These are phyloP conservation scores for Sporisorium scitamineum DNA, from an alignment of 1,284 basidiomycete species.

Conservation along the genomic window DNA sequence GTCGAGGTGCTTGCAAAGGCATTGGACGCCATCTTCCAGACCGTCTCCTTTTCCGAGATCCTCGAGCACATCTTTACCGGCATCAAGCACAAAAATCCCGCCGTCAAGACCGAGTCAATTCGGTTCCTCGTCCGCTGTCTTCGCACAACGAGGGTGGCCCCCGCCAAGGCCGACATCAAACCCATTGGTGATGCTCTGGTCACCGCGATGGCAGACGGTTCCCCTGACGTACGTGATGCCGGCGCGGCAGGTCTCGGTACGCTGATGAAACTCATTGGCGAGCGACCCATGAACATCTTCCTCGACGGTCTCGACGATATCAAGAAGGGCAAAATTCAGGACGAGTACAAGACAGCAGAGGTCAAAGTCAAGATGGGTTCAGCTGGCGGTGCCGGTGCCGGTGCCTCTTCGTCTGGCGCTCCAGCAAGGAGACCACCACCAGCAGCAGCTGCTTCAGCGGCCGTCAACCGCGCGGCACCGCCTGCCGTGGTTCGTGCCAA, in stretches of 20 bases:
- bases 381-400: constrained; percentile 16
- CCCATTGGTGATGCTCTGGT: constrained; percentile 84
- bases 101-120: constrained; percentile 92
- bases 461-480: constrained; percentile 33
- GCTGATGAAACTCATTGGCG: constrained; percentile 97
- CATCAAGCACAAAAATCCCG: constrained; percentile 91
- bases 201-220: constrained; percentile 84
- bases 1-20: constrained; percentile 89
- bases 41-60: constrained; percentile 81
- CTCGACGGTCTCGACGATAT: constrained; percentile 90
- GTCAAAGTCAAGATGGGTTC: constrained; percentile 60
- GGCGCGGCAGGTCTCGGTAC: constrained; percentile 89
- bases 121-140: constrained; percentile 89
- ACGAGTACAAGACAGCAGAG: constrained; percentile 76
- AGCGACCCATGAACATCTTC: constrained; percentile 87
- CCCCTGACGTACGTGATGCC: constrained; percentile 89
- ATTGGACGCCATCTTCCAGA: constrained; percentile 87
- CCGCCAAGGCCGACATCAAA: constrained; percentile 83
- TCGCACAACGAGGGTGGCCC: constrained; percentile 75
- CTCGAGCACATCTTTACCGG: constrained; percentile 84
- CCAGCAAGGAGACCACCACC: constrained; percentile 28
- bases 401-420: constrained; percentile 25
- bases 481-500: constrained; percentile 30
- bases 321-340: constrained; percentile 92
- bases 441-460: constrained; percentile 19